Percentiles rank a stretch among this genome's conserved stretches.
These are phyloP conservation scores for Funneliformis mosseae DNA, from an alignment of 192 early-diverging fungal genomes.

Conservation along the genomic window DNA sequence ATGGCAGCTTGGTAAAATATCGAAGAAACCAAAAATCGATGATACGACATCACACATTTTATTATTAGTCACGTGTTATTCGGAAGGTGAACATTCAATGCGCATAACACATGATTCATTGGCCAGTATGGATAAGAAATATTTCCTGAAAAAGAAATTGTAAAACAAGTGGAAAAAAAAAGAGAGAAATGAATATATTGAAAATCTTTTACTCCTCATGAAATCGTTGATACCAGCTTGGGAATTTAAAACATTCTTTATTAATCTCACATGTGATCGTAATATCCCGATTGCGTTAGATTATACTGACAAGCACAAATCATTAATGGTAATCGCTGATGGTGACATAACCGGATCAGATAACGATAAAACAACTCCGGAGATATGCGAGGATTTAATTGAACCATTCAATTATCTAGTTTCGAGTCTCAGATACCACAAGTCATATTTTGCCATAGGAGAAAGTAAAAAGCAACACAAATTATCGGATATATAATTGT, in stretches of 20 bases:
- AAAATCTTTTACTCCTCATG: too few relatives aligned
- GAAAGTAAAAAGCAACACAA: conserved; percentile 83
- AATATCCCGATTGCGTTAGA: conserved; percentile 23
- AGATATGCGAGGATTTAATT: conserved; percentile 81
- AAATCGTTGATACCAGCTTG: too few relatives aligned
- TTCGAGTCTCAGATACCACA: conserved; percentile 74
- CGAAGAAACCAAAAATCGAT: conserved; percentile 32
- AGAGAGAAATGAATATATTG: too few relatives aligned
- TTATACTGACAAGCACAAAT: conserved; percentile 85
- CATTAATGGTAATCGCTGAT: conserved; percentile 85
- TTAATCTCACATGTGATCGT: too few relatives aligned
- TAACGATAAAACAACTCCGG: conserved; percentile 73
- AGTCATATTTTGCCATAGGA: conserved; percentile 76
- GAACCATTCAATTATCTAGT: conserved; percentile 54
- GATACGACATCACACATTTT: conserved; percentile 47
- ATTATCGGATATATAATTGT: conserved; percentile 76
- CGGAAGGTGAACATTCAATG: conserved; percentile 82
- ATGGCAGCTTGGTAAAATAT: conserved; percentile 38
- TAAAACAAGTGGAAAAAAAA: too few relatives aligned
- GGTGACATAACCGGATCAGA: conserved; percentile 87
- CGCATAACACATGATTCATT: conserved; percentile 85
- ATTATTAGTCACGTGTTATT: conserved; percentile 92
- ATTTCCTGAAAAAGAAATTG: too few relatives aligned
- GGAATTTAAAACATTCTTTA: too few relatives aligned
- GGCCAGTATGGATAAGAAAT: conserved; percentile 55